Percentiles rank a stretch among this genome's conserved stretches.
These are phyloP conservation scores for Phanerochaete carnosa DNA, from an alignment of 768 basidiomycete species.

Conservation along the genomic window DNA sequence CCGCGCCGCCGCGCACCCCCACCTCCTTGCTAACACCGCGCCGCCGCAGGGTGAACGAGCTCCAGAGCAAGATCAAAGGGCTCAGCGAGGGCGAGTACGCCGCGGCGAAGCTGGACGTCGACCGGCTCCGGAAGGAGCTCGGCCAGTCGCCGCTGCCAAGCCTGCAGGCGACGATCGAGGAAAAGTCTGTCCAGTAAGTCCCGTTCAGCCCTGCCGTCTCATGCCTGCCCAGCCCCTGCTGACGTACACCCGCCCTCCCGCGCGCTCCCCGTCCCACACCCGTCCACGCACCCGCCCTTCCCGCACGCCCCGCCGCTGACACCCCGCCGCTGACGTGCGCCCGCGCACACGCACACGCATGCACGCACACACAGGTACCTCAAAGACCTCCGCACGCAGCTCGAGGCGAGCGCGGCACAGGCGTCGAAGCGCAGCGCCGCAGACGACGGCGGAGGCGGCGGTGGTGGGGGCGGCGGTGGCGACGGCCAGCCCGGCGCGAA, in stretches of 20 bases:
- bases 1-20: too few species aligned
- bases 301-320: neutral
- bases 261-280: neutral
- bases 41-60: conserved; percentile 53
- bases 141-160: conserved; percentile 73
- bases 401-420: conserved; percentile 16
- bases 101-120: conserved; percentile 71
- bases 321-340: neutral
- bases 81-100: conserved; percentile 79
- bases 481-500: conserved; percentile 25
- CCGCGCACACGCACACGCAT: neutral
- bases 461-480: conserved; percentile 24
- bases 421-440: conserved; percentile 20
- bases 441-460: too few species aligned
- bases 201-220: neutral
- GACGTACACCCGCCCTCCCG: too few species aligned
- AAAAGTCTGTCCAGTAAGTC: conserved; percentile 54
- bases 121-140: conserved; percentile 69
- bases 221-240: neutral
- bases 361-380: conserved; percentile 22
- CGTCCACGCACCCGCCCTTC: neutral
- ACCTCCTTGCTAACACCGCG: conserved; percentile 14
- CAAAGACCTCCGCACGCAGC: conserved; percentile 29
- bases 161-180: conserved; percentile 71
- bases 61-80: conserved; percentile 59